Evolutionary conservation across 75 land plant species (phyloP), one percentile per base, ranked within the genome.

Genomic region (Selaginella moellendorffii): DNA sequence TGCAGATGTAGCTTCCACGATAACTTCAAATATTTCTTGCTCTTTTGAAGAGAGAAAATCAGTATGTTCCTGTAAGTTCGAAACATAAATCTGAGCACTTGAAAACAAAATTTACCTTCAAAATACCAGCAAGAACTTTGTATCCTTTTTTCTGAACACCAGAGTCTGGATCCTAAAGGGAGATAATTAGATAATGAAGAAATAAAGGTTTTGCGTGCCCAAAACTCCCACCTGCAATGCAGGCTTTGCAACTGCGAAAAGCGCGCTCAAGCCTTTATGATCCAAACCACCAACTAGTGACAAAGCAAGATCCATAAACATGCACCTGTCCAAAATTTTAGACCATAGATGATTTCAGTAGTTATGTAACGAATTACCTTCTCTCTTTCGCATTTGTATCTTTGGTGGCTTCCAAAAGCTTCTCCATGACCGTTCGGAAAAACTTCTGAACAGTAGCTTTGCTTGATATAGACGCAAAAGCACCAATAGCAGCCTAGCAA

Each of bases 111-210:
- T 28, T n/a, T 76, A 86, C 97, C 97, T 72, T 76, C 21, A 84
- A 78, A 52, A 89, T 78, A 61, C 80, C 64, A 52, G 90, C 83
- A 2, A 89, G 79, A 54, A 84, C 82, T 74, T 89, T 93, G 62
- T 93, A 93, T 0, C 87, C 87, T 65, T 89, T 93, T 63, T 89
- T 93, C 74, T 93, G 98, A 46, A 88, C 80, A n/a, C 77, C 14
- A 18, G 86, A 84, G 54, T 85, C 90, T 23, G 25, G 56, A 67
- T 88, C 90, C 97, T 92, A 63, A 17, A 52, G 20, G 1, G 19
- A 24, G 18, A 31, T 26, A 69, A 36, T 14, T 5, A 36, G 5
- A 36, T 36, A 5, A 36, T 36, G 5, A 36, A 36, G 14, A 5
- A 36, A 5, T 14, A 36, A 36, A 5, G 14, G 14, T 36, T 14